phyloP scores from a whole-genome alignment of 768 basidiomycete species.

The Rubroboletus satanas region DNA sequence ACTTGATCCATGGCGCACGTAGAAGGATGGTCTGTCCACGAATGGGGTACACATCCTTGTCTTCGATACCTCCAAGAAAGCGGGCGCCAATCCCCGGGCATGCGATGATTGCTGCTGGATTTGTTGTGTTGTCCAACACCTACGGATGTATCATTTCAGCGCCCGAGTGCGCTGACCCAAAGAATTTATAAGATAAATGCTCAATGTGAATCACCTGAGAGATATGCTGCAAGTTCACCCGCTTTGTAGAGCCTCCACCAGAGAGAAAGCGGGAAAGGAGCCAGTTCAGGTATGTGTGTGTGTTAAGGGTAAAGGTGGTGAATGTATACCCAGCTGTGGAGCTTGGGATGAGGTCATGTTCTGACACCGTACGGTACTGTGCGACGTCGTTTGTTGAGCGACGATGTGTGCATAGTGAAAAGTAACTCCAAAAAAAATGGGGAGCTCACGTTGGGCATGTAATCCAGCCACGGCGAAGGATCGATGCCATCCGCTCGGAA shows the following conservation, averaged over 20 bases:
- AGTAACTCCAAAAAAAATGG: neutral
- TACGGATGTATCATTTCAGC: neutral
- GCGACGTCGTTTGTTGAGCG: neutral
- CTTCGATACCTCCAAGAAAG: constrained; percentile 49
- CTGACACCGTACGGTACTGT: constrained; percentile 37
- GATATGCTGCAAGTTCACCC: constrained; percentile 63
- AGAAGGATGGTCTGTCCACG: constrained; percentile 45
- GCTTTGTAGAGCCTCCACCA: constrained; percentile 58
- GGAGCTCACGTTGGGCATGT: constrained; percentile 50
- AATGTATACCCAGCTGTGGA: constrained; percentile 54
- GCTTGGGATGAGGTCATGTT: constrained; percentile 39
- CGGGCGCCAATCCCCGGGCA: constrained; percentile 66
- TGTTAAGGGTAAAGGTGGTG: constrained; percentile 66
- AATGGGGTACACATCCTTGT: constrained; percentile 44
- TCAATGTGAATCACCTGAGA: constrained; percentile 42
- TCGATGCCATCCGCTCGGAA: constrained; percentile 44
- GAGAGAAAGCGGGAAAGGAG: constrained; percentile 55
- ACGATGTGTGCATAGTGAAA: neutral
- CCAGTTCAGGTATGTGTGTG: constrained; percentile 59
- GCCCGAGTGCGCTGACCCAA: neutral
- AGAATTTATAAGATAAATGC: neutral
- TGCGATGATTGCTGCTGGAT: constrained; percentile 50
- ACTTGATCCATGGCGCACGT: constrained; percentile 46
- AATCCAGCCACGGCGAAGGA: constrained; percentile 35
- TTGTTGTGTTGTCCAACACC: constrained; percentile 11